Conservation (phyloP, 306 rosid genomes). For the Dalbergia cultrata region DNA sequence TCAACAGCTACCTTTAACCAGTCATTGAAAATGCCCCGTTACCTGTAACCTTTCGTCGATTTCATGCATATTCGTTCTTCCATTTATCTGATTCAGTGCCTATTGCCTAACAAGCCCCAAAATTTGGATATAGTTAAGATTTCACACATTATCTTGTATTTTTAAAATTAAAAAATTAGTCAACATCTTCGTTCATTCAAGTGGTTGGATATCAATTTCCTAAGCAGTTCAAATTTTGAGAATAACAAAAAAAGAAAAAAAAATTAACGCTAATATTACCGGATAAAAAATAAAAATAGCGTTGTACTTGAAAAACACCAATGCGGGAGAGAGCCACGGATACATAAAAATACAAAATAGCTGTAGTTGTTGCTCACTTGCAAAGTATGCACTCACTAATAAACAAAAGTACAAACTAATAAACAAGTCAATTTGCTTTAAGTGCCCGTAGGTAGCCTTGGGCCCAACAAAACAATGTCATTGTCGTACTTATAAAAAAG, state of each 20-base stretch:
- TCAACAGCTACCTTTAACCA: conserved; percentile 24
- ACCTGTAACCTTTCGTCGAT: neutral
- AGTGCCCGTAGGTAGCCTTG: conserved; percentile 53
- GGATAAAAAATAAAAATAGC: no score
- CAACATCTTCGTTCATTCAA: no score
- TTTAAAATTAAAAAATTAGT: no score
- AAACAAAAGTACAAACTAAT: neutral
- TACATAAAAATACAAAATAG: conserved; percentile 13
- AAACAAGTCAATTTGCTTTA: conserved; percentile 35
- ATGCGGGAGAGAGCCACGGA: neutral
- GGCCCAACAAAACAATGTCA: conserved; percentile 49
- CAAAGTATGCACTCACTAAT: conserved; percentile 32
- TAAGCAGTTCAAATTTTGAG: no score
- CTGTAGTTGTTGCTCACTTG: conserved; percentile 24
- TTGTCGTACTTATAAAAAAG: conserved; percentile 35
- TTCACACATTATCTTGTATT: neutral
- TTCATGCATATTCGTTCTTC: conserved; percentile 1
- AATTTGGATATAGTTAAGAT: conserved; percentile 2
- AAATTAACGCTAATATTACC: no score
- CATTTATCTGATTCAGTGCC: neutral
- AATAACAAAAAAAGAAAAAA: no score
- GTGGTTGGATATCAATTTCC: no score
- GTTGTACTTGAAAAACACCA: no score
- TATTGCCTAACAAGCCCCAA: neutral
- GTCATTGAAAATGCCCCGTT: conserved; percentile 16